Conservation (phyloP, 169 alveolate genomes). For the Plasmodium ovale region DNA sequence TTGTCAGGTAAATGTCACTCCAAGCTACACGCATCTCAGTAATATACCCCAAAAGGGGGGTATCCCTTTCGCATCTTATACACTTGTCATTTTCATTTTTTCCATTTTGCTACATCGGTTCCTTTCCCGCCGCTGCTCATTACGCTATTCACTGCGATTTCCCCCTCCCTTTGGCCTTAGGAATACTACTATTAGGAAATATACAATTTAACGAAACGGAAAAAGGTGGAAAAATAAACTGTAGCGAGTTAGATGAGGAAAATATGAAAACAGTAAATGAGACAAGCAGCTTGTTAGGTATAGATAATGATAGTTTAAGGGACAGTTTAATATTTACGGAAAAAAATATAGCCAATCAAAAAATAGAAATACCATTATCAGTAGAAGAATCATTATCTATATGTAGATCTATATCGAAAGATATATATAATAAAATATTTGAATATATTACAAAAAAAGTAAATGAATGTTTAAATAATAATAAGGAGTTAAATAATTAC, state of each 20-base stretch:
- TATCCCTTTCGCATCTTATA: not conserved
- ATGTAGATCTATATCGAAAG: conserved; percentile 86
- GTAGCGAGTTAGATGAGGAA: conserved; percentile 70
- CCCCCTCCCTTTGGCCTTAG: conserved; percentile 56
- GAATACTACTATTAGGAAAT: conserved; percentile 87
- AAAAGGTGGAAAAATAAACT: conserved; percentile 81
- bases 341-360: conserved; percentile 83
- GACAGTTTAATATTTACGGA: conserved; percentile 77
- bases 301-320: conserved; percentile 59
- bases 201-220: conserved; percentile 79
- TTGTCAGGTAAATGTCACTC: conserved; percentile 40
- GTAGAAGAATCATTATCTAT: conserved; percentile 80
- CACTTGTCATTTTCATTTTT: not conserved
- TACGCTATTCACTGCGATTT: not conserved
- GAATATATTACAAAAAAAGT: conserved; percentile 84
- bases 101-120: not conserved
- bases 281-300: conserved; percentile 78
- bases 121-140: too few relatives aligned
- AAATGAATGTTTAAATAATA: conserved; percentile 83
- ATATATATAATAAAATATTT: conserved; percentile 85
- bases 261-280: conserved; percentile 74
- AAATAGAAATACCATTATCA: conserved; percentile 81
- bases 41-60: too few relatives aligned
- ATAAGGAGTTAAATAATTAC: conserved; percentile 82
- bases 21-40: not conserved